Base-by-base conservation (phyloP, 1,284 basidiomycete genomes). In the Ganoderma resinaceum region DNA sequence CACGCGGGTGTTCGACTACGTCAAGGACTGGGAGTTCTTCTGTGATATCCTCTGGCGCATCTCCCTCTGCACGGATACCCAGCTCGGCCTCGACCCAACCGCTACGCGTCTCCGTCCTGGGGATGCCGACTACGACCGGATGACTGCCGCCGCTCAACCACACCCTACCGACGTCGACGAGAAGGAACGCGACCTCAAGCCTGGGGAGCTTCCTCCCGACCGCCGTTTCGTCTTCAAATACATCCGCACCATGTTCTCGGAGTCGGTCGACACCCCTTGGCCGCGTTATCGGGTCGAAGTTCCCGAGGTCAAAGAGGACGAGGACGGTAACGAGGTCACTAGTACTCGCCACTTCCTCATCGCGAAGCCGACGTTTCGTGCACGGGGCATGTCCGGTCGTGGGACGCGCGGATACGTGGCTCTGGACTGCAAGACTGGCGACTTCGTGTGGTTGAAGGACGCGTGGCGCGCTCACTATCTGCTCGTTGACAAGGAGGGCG, bases 1-100 rank as follows among this genome's bases (percentile, higher is more conserved):
- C 37, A 68, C 66, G 3, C 3, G n/a, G 7, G 9, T 55, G 5
- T 11, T 63, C 35, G 63, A 72, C 70, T 72, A 72, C 62, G 20
- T n/a, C 42, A 37, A 61, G 1, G 9, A 65, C 2, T 64, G 60
- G 43, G 38, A 65, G 7, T n/a, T 63, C 37, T 40, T 67, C 33
- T 63, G 53, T 35, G 63, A 69, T 12, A 37, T 72, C 38, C 49
- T 69, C 66, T 35, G 76, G 76, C 46, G 78, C 73, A 55, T 73
- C 66, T 31, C 69, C 71, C 46, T 75, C 73, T 66, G 67, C 72
- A 35, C 70, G 76, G 42, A 78, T 76, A 61, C 77, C 73, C 66
- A 78, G 74, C 68, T 78, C 66, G 38, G 78, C 66, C 8, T 42
- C 20, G 70, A 72, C 26, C 63, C 68, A 1, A 67, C 57, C 2